Percentiles rank a stretch among this genome's conserved stretches.
phyloP scores from a whole-genome alignment of 164 flowering plant genomes.

The Vitis riparia region DNA sequence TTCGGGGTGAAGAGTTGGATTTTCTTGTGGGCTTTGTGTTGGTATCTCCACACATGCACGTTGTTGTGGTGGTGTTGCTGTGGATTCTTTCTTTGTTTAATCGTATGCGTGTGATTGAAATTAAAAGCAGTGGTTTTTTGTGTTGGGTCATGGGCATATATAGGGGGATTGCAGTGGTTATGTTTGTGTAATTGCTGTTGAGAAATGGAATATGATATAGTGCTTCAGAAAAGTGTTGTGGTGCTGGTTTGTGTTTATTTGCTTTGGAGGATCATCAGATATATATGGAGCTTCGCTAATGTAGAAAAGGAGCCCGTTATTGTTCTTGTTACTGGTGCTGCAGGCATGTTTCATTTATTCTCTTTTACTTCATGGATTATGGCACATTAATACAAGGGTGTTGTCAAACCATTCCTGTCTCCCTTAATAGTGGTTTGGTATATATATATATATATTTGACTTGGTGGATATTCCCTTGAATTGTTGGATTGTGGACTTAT shows the following conservation, averaged over 20 bases:
- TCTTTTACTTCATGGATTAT: background rate
- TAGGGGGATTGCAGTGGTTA: too few species aligned
- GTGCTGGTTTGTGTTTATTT: conserved; percentile 30
- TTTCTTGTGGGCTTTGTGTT: conserved; percentile 28
- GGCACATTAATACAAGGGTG: too few species aligned
- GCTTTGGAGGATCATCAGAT: conserved; percentile 47
- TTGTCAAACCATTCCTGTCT: too few species aligned
- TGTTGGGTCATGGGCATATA: background rate
- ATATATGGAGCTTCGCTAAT: conserved; percentile 44
- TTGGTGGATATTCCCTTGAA: too few species aligned
- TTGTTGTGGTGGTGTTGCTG: background rate
- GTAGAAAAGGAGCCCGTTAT: conserved; percentile 55
- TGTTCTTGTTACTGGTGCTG: conserved; percentile 84
- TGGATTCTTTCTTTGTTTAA: conserved; percentile 13
- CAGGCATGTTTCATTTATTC: conserved; percentile 52
- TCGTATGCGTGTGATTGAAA: background rate
- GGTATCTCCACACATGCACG: conserved; percentile 20
- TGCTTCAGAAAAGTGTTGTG: conserved; percentile 44
- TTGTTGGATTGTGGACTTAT: background rate
- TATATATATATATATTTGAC: too few species aligned
- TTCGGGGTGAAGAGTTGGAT: conserved; percentile 20
- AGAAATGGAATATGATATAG: conserved; percentile 27
- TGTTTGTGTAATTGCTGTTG: background rate
- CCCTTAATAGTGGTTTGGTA: too few species aligned
- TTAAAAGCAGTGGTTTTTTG: background rate